Percentiles rank a stretch among this genome's conserved stretches.
Evolutionary conservation across 1,284 basidiomycete species (phyloP).

Genomic region (Trametes versicolor): DNA sequence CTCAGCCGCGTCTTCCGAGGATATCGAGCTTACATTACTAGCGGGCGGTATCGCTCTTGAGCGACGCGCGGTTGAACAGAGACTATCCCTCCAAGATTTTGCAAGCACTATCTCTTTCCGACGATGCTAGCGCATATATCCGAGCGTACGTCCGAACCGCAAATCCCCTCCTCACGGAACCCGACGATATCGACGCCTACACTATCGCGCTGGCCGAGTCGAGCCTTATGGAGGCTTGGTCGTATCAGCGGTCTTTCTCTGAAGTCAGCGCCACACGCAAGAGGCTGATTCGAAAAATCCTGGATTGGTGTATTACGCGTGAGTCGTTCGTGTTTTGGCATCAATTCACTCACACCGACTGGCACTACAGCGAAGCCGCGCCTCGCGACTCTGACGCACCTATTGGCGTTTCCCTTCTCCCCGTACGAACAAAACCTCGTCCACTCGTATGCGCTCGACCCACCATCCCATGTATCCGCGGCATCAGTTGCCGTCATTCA

Average conservation of each 20-base stretch:
- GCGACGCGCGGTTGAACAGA: constrained; percentile 75
- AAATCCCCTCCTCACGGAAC: constrained; percentile 72
- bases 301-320: constrained; percentile 77
- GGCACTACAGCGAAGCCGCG: constrained; percentile 62
- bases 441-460: constrained; percentile 63
- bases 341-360: constrained; percentile 17
- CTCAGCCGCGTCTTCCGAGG: neutral
- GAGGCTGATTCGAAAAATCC: constrained; percentile 65
- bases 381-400: constrained; percentile 60
- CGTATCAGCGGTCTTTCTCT: constrained; percentile 72
- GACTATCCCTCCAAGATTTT: constrained; percentile 82
- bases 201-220: constrained; percentile 69
- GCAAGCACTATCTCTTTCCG: constrained; percentile 65
- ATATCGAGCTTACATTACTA: constrained; percentile 38
- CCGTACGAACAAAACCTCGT: constrained; percentile 68
- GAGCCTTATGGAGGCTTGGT: constrained; percentile 76
- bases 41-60: constrained; percentile 75
- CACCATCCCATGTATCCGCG: constrained; percentile 58
- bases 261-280: constrained; percentile 62
- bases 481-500: constrained; percentile 70
- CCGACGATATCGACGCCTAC: constrained; percentile 74
- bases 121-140: constrained; percentile 62
- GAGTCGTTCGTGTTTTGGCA: constrained; percentile 45
- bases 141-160: constrained; percentile 75
- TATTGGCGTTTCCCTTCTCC: constrained; percentile 72